phyloP scores from a whole-genome alignment of 2,329 filamentous ascomycete species.

The Exutisphaerella laricina region DNA sequence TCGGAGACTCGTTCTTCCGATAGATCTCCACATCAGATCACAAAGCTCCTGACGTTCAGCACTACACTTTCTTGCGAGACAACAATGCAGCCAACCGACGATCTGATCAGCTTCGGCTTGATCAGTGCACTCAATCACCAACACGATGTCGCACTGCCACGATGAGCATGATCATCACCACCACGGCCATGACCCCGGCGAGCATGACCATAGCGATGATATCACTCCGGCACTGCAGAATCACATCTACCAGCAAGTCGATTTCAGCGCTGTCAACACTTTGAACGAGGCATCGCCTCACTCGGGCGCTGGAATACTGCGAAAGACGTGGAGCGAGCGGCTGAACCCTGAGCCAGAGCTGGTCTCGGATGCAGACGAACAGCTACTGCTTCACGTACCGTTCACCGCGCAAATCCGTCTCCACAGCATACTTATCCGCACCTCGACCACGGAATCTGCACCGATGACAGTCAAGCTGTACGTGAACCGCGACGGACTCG shows the following conservation, averaged over 20 bases:
- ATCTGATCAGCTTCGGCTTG: conserved; percentile 9
- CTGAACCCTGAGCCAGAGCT: conserved; percentile 67
- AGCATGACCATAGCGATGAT: conserved; percentile 87
- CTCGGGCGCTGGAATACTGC: conserved; percentile 67
- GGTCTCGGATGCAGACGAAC: conserved; percentile 81
- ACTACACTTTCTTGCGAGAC: neutral
- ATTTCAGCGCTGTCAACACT: conserved; percentile 77
- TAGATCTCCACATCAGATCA: too few species aligned
- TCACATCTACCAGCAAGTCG: conserved; percentile 85
- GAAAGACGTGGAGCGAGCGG: conserved; percentile 88
- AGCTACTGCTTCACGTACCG: conserved; percentile 87
- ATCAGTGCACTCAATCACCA: neutral
- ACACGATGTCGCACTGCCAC: conserved; percentile 45
- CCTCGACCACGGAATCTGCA: conserved; percentile 62
- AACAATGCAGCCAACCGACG: conserved; percentile 7
- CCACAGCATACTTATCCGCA: conserved; percentile 80
- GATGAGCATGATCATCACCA: conserved; percentile 41
- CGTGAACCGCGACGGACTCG: conserved; percentile 78
- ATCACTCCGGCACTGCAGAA: conserved; percentile 85
- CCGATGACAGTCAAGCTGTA: conserved; percentile 82
- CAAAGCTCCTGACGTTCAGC: neutral
- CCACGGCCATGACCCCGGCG: conserved; percentile 46
- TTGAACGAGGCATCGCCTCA: conserved; percentile 71
- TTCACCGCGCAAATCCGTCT: conserved; percentile 94
- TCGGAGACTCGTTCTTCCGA: too few species aligned